Conservation (phyloP, 2,329 filamentous ascomycete species). For the Claviceps pazoutovae region DNA sequence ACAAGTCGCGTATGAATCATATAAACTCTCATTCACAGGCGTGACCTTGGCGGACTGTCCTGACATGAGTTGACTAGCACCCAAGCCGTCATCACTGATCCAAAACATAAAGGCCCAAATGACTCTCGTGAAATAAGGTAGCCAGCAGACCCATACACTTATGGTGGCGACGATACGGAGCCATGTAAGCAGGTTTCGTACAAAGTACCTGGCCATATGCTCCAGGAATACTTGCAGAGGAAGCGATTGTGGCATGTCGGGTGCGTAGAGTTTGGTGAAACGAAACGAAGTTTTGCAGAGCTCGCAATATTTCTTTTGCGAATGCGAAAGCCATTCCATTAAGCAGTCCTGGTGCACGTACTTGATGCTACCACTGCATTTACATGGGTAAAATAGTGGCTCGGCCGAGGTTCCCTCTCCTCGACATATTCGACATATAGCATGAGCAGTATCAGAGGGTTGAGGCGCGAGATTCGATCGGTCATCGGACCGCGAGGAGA, state of each 20-base stretch:
- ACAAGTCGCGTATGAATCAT: neutral
- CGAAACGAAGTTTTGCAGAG: conserved; percentile 97
- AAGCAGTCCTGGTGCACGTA: conserved; percentile 95
- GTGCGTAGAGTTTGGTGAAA: conserved; percentile 94
- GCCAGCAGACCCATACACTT: conserved; percentile 75
- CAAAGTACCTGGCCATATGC: conserved; percentile 60
- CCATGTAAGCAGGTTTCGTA: conserved; percentile 63
- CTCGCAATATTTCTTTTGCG: conserved; percentile 98
- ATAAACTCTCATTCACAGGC: neutral
- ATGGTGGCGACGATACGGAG: conserved; percentile 63
- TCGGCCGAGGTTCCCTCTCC: conserved; percentile 72
- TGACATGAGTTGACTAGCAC: conserved; percentile 14
- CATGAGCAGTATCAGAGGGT: conserved; percentile 29
- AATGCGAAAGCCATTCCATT: conserved; percentile 98
- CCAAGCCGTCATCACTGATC: conserved; percentile 66
- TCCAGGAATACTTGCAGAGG: conserved; percentile 69
- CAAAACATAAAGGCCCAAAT: conserved; percentile 93
- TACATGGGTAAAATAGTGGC: conserved; percentile 92
- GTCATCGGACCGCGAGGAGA: conserved; percentile 14
- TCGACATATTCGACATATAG: conserved; percentile 95
- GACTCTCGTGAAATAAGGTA: conserved; percentile 82
- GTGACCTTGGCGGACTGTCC: neutral
- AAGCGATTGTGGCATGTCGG: conserved; percentile 77
- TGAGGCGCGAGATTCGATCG: conserved; percentile 8
- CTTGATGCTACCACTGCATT: conserved; percentile 97